These are phyloP conservation scores for Penicillium turbatum DNA, from an alignment of 495 filamentous ascomycete genomes.

Conservation along the genomic window DNA sequence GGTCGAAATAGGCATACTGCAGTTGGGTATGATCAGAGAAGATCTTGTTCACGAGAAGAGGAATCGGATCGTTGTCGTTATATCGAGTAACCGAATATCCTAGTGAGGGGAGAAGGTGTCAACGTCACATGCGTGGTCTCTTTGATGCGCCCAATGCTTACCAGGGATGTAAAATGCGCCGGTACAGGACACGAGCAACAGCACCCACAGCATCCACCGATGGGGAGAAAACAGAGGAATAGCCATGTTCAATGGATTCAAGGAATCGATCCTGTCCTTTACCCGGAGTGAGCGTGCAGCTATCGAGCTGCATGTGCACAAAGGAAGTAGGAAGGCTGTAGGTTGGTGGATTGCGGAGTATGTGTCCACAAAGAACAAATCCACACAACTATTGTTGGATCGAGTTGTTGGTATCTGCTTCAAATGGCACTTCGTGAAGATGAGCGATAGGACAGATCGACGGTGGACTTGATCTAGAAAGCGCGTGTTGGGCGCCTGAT, in stretches of 20 bases:
- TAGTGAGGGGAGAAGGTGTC: slow-evolving; percentile 24
- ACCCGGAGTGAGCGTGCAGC: slow-evolving; percentile 12
- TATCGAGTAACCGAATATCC: slow-evolving; percentile 80
- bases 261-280: slow-evolving; percentile 24
- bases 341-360: slow-evolving; percentile 13
- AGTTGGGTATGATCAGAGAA: slow-evolving; percentile 90
- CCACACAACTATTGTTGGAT: not conserved
- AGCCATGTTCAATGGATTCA: slow-evolving; percentile 26
- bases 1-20: slow-evolving; percentile 90
- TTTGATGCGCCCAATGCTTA: slow-evolving; percentile 31
- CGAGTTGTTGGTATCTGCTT: not conserved
- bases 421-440: not conserved
- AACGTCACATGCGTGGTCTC: slow-evolving; percentile 10
- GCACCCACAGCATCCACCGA: slow-evolving; percentile 34
- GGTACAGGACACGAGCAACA: slow-evolving; percentile 37
- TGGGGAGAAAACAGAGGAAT: slow-evolving; percentile 18
- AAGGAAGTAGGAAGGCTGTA: slow-evolving; percentile 2
- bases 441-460: not conserved
- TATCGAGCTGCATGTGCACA: slow-evolving; percentile 21
- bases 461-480: not conserved
- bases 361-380: slow-evolving; percentile 14
- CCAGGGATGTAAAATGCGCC: slow-evolving; percentile 78
- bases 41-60: slow-evolving; percentile 91
- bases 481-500: not conserved
- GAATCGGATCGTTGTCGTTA: slow-evolving; percentile 71